These are phyloP conservation scores for Sphagnum contortum DNA, from an alignment of 225 moss, liverwort and hornwort species.

Conservation along the genomic window DNA sequence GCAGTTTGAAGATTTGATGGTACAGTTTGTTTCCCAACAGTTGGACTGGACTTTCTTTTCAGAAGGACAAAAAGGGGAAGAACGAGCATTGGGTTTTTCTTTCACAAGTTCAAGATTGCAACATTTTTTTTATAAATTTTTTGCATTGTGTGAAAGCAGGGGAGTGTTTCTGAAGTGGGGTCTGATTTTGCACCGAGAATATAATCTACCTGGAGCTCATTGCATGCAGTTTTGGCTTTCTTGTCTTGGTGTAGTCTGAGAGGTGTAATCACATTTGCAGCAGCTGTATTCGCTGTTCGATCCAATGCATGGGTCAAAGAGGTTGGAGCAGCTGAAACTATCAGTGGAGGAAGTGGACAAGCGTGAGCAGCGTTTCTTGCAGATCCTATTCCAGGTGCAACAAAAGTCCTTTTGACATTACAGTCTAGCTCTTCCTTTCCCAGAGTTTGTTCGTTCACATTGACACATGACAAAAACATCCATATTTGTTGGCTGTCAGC, in stretches of 20 bases:
- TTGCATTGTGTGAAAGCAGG: no score
- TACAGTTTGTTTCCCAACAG: conserved; percentile 10
- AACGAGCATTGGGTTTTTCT: no score
- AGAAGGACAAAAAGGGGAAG: no score
- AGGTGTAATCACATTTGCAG: conserved; percentile 16
- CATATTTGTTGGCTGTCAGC: conserved; percentile 3
- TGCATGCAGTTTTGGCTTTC: conserved; percentile 2
- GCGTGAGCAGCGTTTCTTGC: conserved; percentile 47
- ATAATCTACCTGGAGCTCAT: background rate
- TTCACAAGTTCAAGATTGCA: background rate
- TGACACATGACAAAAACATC: background rate
- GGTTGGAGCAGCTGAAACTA: conserved; percentile 34
- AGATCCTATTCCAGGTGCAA: conserved; percentile 45
- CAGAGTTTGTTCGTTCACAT: background rate
- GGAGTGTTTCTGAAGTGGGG: background rate
- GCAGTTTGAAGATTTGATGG: conserved; percentile 50
- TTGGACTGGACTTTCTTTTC: background rate
- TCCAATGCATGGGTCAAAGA: conserved; percentile 40
- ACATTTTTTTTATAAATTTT: background rate
- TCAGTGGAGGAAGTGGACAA: conserved; percentile 34
- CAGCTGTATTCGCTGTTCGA: conserved; percentile 51
- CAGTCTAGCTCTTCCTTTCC: background rate
- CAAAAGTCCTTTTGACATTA: background rate
- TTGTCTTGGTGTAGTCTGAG: background rate
- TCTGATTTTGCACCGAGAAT: background rate